Evolutionary conservation across 495 filamentous ascomycete species (phyloP).

Genomic region (Saxophila tyrrhenica): DNA sequence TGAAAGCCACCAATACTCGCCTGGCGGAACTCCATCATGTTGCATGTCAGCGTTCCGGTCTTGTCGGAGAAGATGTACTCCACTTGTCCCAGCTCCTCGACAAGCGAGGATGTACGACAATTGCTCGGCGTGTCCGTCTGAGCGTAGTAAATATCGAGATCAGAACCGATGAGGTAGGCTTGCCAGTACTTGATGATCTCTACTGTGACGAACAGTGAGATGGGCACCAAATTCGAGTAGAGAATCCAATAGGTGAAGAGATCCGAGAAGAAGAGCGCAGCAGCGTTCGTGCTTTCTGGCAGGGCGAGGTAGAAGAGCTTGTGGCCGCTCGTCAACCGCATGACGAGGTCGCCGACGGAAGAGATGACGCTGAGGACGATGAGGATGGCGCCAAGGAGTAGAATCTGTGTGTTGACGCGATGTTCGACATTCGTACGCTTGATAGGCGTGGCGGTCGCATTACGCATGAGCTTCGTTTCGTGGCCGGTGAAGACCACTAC

Average conservation of each 20-base stretch:
- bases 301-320: slow-evolving; percentile 64
- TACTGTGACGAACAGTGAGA: slow-evolving; percentile 94
- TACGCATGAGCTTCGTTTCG: slow-evolving; percentile 98
- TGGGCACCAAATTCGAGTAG: slow-evolving; percentile 94
- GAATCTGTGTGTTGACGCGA: slow-evolving; percentile 83
- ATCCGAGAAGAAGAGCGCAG: slow-evolving; percentile 80
- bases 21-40: slow-evolving; percentile 98
- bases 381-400: slow-evolving; percentile 79
- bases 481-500: slow-evolving; percentile 97
- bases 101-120: slow-evolving; percentile 89
- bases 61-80: slow-evolving; percentile 99
- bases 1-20: slow-evolving; percentile 86
- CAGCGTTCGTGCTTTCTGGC: slow-evolving; percentile 41
- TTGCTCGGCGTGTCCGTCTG: slow-evolving; percentile 90
- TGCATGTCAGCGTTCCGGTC: slow-evolving; percentile 97
- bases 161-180: slow-evolving; percentile 92
- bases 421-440: slow-evolving; percentile 93
- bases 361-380: slow-evolving; percentile 74
- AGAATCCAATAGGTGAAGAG: slow-evolving; percentile 98
- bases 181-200: slow-evolving; percentile 97
- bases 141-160: slow-evolving; percentile 96
- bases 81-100: slow-evolving; percentile 96
- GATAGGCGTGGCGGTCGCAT: slow-evolving; percentile 93
- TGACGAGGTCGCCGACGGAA: slow-evolving; percentile 81
- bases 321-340: slow-evolving; percentile 46